A percentile compares a stretch with the other conserved stretches of the same genome.
Conservation (phyloP, 495 filamentous ascomycete genomes). For the Aspergillus homomorphus region DNA sequence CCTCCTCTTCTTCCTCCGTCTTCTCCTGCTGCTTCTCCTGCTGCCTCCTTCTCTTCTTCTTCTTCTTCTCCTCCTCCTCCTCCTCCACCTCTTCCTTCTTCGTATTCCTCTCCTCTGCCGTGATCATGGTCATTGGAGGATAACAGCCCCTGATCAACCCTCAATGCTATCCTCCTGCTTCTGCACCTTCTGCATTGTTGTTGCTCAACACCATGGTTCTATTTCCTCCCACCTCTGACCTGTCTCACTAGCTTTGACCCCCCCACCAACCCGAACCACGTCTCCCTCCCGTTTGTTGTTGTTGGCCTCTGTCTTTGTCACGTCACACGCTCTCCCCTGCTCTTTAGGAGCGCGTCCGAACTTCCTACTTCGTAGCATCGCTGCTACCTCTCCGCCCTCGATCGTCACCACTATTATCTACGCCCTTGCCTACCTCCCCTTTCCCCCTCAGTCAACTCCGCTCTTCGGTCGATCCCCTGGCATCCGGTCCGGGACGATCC, state of each 20-base stretch:
- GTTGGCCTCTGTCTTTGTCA: slow-evolving; percentile 21
- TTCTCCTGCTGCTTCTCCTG: slow-evolving; percentile 8
- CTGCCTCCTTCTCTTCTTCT: slow-evolving; percentile 9
- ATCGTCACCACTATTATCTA: background rate
- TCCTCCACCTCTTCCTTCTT: slow-evolving; percentile 8
- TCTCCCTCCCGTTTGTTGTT: background rate
- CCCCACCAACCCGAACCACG: slow-evolving; percentile 4
- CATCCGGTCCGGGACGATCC: background rate
- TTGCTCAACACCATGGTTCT: slow-evolving; percentile 7
- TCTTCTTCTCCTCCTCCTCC: slow-evolving; percentile 1
- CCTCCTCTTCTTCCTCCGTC: slow-evolving; percentile 7
- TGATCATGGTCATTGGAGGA: background rate
- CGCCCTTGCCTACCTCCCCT: background rate
- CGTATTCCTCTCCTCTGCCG: slow-evolving; percentile 1
- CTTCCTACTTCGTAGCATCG: background rate
- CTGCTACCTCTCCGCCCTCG: background rate
- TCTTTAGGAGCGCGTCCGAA: slow-evolving; percentile 6
- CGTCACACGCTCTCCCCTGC: slow-evolving; percentile 16
- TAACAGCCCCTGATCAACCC: slow-evolving; percentile 7
- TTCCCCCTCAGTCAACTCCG: background rate
- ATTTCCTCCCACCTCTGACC: slow-evolving; percentile 2
- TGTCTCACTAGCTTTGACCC: slow-evolving; percentile 12
- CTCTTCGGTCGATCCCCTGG: slow-evolving; percentile 4
- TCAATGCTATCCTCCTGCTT: slow-evolving; percentile 10
- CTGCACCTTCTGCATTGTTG: slow-evolving; percentile 9